These are phyloP conservation scores for Teratosphaeria pseudoeucalypti DNA, from an alignment of 2,329 filamentous ascomycete species.

Conservation along the genomic window DNA sequence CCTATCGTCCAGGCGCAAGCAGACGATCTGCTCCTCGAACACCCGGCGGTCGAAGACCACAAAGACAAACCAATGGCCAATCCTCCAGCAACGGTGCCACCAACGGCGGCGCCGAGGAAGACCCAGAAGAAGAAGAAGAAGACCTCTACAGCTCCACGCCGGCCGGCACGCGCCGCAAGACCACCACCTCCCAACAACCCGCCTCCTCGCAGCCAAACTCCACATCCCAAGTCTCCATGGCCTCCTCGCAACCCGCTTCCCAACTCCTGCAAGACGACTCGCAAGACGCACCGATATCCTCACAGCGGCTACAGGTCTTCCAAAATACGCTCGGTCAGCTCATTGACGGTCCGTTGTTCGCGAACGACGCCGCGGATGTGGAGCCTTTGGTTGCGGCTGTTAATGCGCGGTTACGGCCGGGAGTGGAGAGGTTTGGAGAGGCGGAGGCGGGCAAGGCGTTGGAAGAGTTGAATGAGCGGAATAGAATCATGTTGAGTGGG, in stretches of 20 bases:
- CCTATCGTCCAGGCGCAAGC: slow-evolving; percentile 9
- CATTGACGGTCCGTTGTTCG: slow-evolving; percentile 72
- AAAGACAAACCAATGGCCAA: slow-evolving; percentile 7
- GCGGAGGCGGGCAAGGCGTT: slow-evolving; percentile 69
- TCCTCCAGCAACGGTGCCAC: slow-evolving; percentile 15
- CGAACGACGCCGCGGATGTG: slow-evolving; percentile 71
- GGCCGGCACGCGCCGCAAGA: slow-evolving; percentile 32
- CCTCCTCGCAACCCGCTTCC: slow-evolving; percentile 69
- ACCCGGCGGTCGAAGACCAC: slow-evolving; percentile 12
- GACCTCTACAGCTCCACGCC: slow-evolving; percentile 46
- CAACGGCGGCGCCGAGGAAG: slow-evolving; percentile 23
- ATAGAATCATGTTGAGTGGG: slow-evolving; percentile 69
- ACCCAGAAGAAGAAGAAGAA: slow-evolving; percentile 41
- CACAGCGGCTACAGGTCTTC: slow-evolving; percentile 62
- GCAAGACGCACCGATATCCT: slow-evolving; percentile 43
- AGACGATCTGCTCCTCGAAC: slow-evolving; percentile 17
- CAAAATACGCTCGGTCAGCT: slow-evolving; percentile 71
- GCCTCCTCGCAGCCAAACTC: slow-evolving; percentile 21
- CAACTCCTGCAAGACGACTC: slow-evolving; percentile 48
- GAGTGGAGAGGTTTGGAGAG: slow-evolving; percentile 51
- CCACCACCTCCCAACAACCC: slow-evolving; percentile 3
- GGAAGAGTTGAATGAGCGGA: slow-evolving; percentile 66
- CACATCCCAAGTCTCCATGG: slow-evolving; percentile 57
- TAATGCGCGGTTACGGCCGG: slow-evolving; percentile 58
- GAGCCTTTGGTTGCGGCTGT: slow-evolving; percentile 66